Evolutionary conservation across 1,284 basidiomycete genomes (phyloP).

Genomic region (Coniferiporia sulphurascens): DNA sequence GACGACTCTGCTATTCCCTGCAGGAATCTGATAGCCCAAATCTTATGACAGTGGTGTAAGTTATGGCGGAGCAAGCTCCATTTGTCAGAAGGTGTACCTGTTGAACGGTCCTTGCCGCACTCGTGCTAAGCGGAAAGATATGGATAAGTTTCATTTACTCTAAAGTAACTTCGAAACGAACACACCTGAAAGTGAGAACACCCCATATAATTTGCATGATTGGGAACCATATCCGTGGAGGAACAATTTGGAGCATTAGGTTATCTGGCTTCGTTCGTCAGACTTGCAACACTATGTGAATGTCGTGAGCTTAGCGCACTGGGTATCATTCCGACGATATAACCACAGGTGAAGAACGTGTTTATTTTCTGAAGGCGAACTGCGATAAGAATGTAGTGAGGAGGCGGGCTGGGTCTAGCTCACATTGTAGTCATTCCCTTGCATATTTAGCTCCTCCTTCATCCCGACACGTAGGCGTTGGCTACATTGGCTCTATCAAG

Average conservation of each 20-base stretch:
- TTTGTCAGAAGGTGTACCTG: slow-evolving; percentile 35
- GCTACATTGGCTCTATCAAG: slow-evolving; percentile 61
- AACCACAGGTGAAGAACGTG: slow-evolving; percentile 68
- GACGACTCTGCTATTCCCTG: slow-evolving; percentile 71
- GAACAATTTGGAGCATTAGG: slow-evolving; percentile 54
- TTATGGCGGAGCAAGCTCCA: not conserved
- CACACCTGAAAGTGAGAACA: slow-evolving; percentile 59
- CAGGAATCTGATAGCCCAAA: slow-evolving; percentile 70
- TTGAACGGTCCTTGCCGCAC: slow-evolving; percentile 47
- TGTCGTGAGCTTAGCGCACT: slow-evolving; percentile 35
- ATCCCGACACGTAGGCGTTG: slow-evolving; percentile 81
- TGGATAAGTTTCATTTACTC: not conserved
- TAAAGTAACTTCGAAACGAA: not conserved
- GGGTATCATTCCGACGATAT: slow-evolving; percentile 69
- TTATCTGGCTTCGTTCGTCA: slow-evolving; percentile 41
- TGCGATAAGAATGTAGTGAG: not conserved
- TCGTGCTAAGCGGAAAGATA: slow-evolving; percentile 40
- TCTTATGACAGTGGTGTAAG: slow-evolving; percentile 32
- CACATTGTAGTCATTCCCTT: slow-evolving; percentile 67
- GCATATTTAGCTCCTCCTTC: slow-evolving; percentile 72
- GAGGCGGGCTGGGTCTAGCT: slow-evolving; percentile 5
- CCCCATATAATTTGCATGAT: slow-evolving; percentile 63
- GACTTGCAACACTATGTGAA: not conserved
- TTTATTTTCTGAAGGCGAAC: slow-evolving; percentile 48
- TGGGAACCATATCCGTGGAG: slow-evolving; percentile 63